Evolutionary conservation across 805 yeast species (phyloP), one percentile per base, ranked within the genome.

Genomic region (Lipomyces chichibuensis): DNA sequence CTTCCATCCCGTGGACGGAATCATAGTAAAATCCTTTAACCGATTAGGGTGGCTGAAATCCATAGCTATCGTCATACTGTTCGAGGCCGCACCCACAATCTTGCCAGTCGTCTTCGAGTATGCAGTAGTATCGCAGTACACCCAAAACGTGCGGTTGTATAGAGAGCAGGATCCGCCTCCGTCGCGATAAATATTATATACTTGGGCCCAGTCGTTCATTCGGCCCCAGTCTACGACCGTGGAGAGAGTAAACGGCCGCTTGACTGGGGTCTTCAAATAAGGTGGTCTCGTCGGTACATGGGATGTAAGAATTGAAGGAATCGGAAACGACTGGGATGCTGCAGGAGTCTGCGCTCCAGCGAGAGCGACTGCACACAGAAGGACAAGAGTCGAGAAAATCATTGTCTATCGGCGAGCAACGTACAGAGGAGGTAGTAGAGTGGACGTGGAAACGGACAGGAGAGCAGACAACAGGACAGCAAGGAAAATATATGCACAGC

Each of bases 161-260:
- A 63, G 52, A 25, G 61, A 13, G 54, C 66, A 63, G 32, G 59
- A 53, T 13, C 66, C 66, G 35, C 66, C 66, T n/a, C 66, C 66
- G 25, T 63, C 66, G 33, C 66, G 62, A 35, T 63, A 63, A 20
- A 63, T 20, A n/a, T 17, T 5, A 53, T 43, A 59, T 7, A 53
- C 33, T 23, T 20, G n/a, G 25, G 23, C 6, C 49, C 64, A 39
- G 63, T 63, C 66, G 23, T 23, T 59, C 39, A 63, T 52, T 9
- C 32, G 33, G 25, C 59, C 33, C 59, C 39, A 52, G 53, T 35
- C 27, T 7, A 23, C 8, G 37, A 52, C 66, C 9, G 39, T 6
- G 43, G 32, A 20, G n/a, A 53, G 17, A 8, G 20, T n/a, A 29
- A 37, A 25, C 14, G 59, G n/a, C 11, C 20, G 14, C 23, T 2